Evolutionary conservation across 1,284 basidiomycete species (phyloP).

Genomic region (Salmacisia buchloeana): DNA sequence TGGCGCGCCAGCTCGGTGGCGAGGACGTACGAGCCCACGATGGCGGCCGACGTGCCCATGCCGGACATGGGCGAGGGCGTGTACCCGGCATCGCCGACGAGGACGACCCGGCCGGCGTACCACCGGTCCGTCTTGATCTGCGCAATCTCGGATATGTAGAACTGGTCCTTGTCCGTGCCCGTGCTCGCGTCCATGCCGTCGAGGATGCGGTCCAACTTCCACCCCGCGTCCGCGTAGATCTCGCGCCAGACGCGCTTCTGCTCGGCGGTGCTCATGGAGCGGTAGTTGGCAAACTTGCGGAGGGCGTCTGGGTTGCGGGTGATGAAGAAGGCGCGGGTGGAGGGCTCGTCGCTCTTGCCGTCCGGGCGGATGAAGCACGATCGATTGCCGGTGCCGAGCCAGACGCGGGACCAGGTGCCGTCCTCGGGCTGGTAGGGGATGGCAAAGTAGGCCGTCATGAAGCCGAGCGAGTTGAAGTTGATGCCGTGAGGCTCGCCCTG

Average conservation of each 20-base stretch:
- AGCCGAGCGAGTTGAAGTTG: neutral
- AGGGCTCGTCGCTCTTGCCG: constrained; percentile 16
- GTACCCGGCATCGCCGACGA: constrained; percentile 31
- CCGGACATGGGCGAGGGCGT: constrained; percentile 30
- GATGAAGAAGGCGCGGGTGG: constrained; percentile 14
- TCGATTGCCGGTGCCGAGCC: constrained; percentile 12
- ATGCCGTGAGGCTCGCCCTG: constrained; percentile 12
- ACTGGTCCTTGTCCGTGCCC: constrained; percentile 13
- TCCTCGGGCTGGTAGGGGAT: constrained; percentile 19
- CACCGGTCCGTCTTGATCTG: constrained; percentile 29
- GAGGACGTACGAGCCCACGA: constrained; percentile 27
- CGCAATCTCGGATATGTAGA: constrained; percentile 26
- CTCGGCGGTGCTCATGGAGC: neutral
- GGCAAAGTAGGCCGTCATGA: constrained; percentile 19
- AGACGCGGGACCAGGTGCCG: constrained; percentile 19
- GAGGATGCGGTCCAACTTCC: constrained; percentile 19
- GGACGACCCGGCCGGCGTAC: constrained; percentile 23
- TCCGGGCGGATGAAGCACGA: constrained; percentile 22
- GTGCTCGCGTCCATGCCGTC: constrained; percentile 10
- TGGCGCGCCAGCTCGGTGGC: constrained; percentile 23
- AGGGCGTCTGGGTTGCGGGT: neutral
- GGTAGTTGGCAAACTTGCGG: neutral
- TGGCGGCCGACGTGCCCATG: constrained; percentile 28
- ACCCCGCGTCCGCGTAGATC: constrained; percentile 19
- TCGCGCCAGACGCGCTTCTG: constrained; percentile 20